Evolutionary conservation across 805 yeast genomes (phyloP), one percentile per base, ranked within the genome.

Genomic region (Spathaspora boniae): DNA sequence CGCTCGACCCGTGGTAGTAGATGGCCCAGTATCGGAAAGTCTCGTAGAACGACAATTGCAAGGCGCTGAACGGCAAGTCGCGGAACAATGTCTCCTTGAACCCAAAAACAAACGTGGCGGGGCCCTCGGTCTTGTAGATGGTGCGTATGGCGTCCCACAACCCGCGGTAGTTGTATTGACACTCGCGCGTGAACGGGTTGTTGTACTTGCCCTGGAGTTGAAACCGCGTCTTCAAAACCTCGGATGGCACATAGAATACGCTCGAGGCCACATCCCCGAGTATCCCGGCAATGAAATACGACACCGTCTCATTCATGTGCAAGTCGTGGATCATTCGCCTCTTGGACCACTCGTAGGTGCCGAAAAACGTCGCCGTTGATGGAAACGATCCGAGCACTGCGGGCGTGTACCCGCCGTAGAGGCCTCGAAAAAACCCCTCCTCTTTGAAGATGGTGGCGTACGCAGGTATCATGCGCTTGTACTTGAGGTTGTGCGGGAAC

Each of bases 21-120:
- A 66, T 79, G 1, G 91, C 87, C 48, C 64, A 59, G 43, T 74
- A 70, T 50, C 95, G 70, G 47, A 83, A 82, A 53, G 78, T 76
- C 59, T 93, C 98, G 60, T 93, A 93, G 50, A 93, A 91, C 31
- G 98, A 95, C 65, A 93, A 83, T 56, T 93, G 98, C 34, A 93
- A 69, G 1, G 97, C 98, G 47, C 95, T 84, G 60, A 93, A 93
- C 5, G 99, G 99, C 46, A 93, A 64, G 54, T 93, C 99, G 44
- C 99, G 75, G 15, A 83, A 76, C 41, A 93, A 64, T 0, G 99
- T 93, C 18, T 97, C 98, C 57, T 85, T 88, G 62, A 91, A 93
- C 0, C 99, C 99, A 56, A 76, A 86, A 40, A 85, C 84, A 43
- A 93, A 68, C 0, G 97, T 80, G 9, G 71, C 62, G 31, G 71